These are phyloP conservation scores for Yamadazyma pseudoaaseri DNA, from an alignment of 1,139 yeast genomes.

Conservation along the genomic window DNA sequence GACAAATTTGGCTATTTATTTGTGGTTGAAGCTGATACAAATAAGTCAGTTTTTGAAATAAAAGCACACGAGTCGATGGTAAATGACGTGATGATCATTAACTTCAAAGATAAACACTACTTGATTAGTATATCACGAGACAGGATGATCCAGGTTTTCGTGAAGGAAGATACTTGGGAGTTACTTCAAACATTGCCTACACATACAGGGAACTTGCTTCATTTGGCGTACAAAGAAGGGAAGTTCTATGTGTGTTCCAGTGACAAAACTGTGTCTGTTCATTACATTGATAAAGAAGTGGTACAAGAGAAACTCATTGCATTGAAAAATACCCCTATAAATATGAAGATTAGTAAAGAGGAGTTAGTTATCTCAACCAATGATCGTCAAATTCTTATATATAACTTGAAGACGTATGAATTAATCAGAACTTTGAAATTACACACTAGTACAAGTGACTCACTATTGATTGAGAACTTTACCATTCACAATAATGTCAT, in stretches of 20 bases:
- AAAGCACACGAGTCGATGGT: constrained; percentile 53
- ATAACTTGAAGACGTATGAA: constrained; percentile 36
- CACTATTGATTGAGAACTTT: constrained; percentile 43
- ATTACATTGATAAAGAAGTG: constrained; percentile 28
- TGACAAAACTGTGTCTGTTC: constrained; percentile 58
- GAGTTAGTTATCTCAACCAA: constrained; percentile 51
- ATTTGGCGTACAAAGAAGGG: constrained; percentile 28
- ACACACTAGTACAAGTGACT: constrained; percentile 33
- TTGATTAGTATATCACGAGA: constrained; percentile 55
- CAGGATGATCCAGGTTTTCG: constrained; percentile 58
- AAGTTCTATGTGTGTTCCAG: constrained; percentile 53
- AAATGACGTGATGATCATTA: constrained; percentile 40
- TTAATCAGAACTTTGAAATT: constrained; percentile 40
- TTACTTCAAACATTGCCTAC: constrained; percentile 54
- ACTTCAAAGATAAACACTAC: constrained; percentile 21
- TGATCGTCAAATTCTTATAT: constrained; percentile 49
- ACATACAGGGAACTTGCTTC: constrained; percentile 55
- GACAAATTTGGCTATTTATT: constrained; percentile 48
- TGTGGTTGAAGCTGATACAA: constrained; percentile 13
- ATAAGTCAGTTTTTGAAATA: constrained; percentile 17
- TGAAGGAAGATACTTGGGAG: constrained; percentile 37
- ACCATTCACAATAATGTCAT: constrained; percentile 25
- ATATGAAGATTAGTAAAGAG: constrained; percentile 26
- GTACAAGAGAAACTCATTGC: constrained; percentile 47
- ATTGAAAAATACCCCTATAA: constrained; percentile 48